Conservation (phyloP, 139 green algal species). For the Medakamo hakoo region DNA sequence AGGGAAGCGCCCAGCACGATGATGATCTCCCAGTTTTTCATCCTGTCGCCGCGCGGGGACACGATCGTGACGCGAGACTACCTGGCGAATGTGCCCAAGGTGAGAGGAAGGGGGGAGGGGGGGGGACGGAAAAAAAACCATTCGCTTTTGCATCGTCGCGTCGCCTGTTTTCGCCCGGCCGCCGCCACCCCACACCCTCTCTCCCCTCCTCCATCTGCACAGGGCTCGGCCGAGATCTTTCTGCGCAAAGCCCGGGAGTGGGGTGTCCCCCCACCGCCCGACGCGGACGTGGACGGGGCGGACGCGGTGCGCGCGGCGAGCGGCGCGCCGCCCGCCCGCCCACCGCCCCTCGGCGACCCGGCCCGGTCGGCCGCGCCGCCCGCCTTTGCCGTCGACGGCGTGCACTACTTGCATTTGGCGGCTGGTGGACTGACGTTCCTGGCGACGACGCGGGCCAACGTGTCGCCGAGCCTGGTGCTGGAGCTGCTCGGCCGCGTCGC, state of each 20-base stretch:
- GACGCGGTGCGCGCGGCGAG: no score
- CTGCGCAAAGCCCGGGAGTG: slow-evolving; percentile 80
- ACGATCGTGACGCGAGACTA: slow-evolving; percentile 84
- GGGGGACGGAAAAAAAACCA: background rate
- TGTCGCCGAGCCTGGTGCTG: slow-evolving; percentile 71
- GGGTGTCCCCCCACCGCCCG: slow-evolving; percentile 6
- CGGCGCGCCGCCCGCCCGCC: no score
- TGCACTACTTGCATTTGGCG: slow-evolving; percentile 86
- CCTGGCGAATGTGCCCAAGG: slow-evolving; percentile 69
- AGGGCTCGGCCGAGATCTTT: slow-evolving; percentile 67
- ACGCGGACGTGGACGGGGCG: background rate
- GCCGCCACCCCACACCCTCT: background rate
- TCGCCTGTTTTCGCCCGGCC: background rate
- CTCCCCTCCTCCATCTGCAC: slow-evolving; percentile 1
- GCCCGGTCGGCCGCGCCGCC: slow-evolving; percentile 69
- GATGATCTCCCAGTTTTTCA: slow-evolving; percentile 86
- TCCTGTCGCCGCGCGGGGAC: slow-evolving; percentile 77
- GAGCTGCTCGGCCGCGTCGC: slow-evolving; percentile 80
- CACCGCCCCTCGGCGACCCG: no score
- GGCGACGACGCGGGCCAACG: slow-evolving; percentile 74
- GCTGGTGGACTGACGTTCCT: slow-evolving; percentile 71
- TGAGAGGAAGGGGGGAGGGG: slow-evolving; percentile 2
- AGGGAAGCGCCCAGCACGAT: background rate
- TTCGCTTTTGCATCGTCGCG: background rate
- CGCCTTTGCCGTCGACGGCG: slow-evolving; percentile 82